phyloP scores from a whole-genome alignment of 2,329 filamentous ascomycete genomes.

The Exophiala sp. region DNA sequence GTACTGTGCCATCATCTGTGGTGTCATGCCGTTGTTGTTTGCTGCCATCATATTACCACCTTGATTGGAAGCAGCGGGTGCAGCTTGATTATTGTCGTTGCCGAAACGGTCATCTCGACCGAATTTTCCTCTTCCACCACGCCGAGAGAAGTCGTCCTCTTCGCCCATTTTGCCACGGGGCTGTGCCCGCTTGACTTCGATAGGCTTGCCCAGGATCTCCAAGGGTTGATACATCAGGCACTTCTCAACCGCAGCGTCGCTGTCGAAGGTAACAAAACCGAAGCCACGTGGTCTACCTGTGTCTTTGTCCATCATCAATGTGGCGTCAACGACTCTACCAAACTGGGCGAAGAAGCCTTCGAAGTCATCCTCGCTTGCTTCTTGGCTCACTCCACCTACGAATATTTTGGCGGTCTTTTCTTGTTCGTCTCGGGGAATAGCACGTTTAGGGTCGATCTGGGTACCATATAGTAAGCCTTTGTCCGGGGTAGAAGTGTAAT shows the following conservation, averaged over 20 bases:
- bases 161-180: constrained; percentile 91
- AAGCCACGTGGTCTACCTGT: constrained; percentile 95
- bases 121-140: constrained; percentile 42
- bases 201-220: constrained; percentile 91
- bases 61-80: constrained; percentile 39
- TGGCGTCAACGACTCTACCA: constrained; percentile 92
- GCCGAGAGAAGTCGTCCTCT: constrained; percentile 67
- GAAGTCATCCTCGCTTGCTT: constrained; percentile 94
- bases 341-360: constrained; percentile 96
- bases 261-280: constrained; percentile 97
- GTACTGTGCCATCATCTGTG: constrained; percentile 97
- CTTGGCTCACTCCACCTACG: constrained; percentile 94
- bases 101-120: constrained; percentile 40
- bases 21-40: constrained; percentile 68
- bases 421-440: constrained; percentile 95
- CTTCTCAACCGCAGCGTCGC: constrained; percentile 87
- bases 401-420: constrained; percentile 99
- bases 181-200: constrained; percentile 97
- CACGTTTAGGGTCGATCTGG: constrained; percentile 95
- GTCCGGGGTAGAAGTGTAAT: constrained; percentile 1
- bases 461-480: constrained; percentile 28
- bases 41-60: constrained; percentile 27
- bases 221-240: constrained; percentile 73
- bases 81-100: constrained; percentile 41
- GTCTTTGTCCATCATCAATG: constrained; percentile 99